Conservation (phyloP, 1,284 basidiomycete species). For the Singerocomus rubriflavus region DNA sequence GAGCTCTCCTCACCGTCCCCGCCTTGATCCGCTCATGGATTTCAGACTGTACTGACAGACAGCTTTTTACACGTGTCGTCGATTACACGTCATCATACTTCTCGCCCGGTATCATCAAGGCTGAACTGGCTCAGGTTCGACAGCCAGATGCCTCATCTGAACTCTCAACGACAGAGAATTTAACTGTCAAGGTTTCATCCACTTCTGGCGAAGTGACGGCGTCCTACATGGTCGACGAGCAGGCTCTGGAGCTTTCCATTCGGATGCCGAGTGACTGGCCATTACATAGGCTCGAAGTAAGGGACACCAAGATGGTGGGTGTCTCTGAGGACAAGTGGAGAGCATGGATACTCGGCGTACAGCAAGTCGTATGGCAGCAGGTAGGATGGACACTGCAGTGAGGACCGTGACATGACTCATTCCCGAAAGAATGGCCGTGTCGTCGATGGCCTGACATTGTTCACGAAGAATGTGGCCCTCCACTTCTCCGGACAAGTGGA, state of each 20-base stretch:
- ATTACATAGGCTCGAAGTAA: conserved; percentile 83
- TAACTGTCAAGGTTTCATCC: conserved; percentile 72
- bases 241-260: conserved; percentile 88
- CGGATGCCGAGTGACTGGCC: conserved; percentile 92
- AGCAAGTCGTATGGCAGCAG: conserved; percentile 87
- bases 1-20: conserved; percentile 77
- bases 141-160: conserved; percentile 60
- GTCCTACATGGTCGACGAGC: conserved; percentile 89
- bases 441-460: conserved; percentile 87
- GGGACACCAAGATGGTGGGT: conserved; percentile 82
- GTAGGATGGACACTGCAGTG: conserved; percentile 43
- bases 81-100: conserved; percentile 85
- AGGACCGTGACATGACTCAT: conserved; percentile 8
- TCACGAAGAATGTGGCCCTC: conserved; percentile 90
- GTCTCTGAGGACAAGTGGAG: conserved; percentile 92
- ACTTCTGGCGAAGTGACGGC: conserved; percentile 77
- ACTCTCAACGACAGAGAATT: conserved; percentile 73
- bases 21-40: conserved; percentile 86
- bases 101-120: conserved; percentile 84
- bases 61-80: conserved; percentile 74
- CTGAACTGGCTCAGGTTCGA: conserved; percentile 79
- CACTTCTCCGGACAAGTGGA: conserved; percentile 94
- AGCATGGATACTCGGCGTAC: conserved; percentile 91
- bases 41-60: conserved; percentile 84
- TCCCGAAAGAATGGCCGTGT: conserved; percentile 79